Conservation (phyloP, 345 rosid genomes). For the Hypericum androsaemum region DNA sequence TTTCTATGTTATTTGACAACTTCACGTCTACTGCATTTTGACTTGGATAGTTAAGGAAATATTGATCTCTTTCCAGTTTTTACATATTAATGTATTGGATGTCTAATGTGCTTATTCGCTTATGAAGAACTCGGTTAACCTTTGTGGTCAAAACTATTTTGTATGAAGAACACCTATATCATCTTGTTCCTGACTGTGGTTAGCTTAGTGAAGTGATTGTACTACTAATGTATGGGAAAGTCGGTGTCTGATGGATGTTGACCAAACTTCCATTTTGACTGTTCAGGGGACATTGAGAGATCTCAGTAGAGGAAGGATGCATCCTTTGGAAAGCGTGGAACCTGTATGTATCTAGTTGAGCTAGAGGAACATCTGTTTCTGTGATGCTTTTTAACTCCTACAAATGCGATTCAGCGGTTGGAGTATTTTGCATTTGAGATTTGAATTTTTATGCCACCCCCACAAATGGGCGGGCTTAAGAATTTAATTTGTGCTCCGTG, state of each 20-base stretch:
- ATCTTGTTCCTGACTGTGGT: too few relatives aligned
- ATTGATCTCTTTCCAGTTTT: neutral
- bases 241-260: too few relatives aligned
- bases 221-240: too few relatives aligned
- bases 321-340: slow-evolving; percentile 24
- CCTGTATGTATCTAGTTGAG: slow-evolving; percentile 21
- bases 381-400: neutral
- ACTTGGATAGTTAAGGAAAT: neutral
- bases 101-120: too few relatives aligned
- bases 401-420: too few relatives aligned
- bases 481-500: neutral
- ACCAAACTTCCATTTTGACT: neutral
- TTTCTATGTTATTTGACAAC: neutral
- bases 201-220: too few relatives aligned
- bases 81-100: neutral
- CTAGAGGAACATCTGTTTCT: slow-evolving; percentile 3
- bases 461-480: too few relatives aligned
- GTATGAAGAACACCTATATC: too few relatives aligned
- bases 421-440: too few relatives aligned
- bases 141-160: too few relatives aligned
- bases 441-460: too few relatives aligned
- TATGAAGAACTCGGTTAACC: too few relatives aligned
- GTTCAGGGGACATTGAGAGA: slow-evolving; percentile 42
- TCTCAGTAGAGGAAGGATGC: slow-evolving; percentile 35
- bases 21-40: neutral